Conservation (phyloP, 2,329 filamentous ascomycete species). For the Metarhizium humberi region DNA sequence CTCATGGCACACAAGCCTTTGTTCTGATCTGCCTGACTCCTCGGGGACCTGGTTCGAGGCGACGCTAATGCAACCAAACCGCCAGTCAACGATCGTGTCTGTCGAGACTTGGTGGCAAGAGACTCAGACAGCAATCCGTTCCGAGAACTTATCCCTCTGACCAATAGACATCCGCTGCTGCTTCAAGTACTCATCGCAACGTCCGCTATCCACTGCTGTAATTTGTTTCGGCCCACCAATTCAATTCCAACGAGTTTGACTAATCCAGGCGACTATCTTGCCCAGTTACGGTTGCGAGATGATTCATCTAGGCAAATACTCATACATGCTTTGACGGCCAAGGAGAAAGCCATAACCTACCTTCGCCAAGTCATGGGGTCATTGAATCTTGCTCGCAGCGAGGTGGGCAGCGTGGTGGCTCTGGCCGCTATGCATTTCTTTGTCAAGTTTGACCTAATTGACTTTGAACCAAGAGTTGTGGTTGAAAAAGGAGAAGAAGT, state of each 20-base stretch:
- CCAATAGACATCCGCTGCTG: conserved; percentile 34
- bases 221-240: conserved; percentile 27
- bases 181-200: conserved; percentile 39
- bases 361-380: conserved; percentile 30
- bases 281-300: conserved; percentile 27
- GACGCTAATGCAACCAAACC: conserved; percentile 14
- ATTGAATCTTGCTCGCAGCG: conserved; percentile 29
- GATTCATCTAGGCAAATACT: conserved; percentile 29
- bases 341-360: conserved; percentile 36
- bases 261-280: conserved; percentile 27
- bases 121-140: conserved; percentile 39
- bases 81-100: conserved; percentile 37
- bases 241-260: conserved; percentile 20
- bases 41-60: neutral
- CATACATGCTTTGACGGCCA: conserved; percentile 36
- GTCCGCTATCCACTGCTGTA: conserved; percentile 40
- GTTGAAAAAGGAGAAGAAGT: conserved; percentile 6
- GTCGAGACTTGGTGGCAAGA: conserved; percentile 43
- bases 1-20: neutral
- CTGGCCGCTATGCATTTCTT: conserved; percentile 41
- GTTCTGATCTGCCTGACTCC: neutral
- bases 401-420: conserved; percentile 36
- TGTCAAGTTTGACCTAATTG: conserved; percentile 41
- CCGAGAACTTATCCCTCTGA: conserved; percentile 37
- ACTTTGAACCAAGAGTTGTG: conserved; percentile 25